Conservation (phyloP, 441 rosid species). For the Populus hybrid region DNA sequence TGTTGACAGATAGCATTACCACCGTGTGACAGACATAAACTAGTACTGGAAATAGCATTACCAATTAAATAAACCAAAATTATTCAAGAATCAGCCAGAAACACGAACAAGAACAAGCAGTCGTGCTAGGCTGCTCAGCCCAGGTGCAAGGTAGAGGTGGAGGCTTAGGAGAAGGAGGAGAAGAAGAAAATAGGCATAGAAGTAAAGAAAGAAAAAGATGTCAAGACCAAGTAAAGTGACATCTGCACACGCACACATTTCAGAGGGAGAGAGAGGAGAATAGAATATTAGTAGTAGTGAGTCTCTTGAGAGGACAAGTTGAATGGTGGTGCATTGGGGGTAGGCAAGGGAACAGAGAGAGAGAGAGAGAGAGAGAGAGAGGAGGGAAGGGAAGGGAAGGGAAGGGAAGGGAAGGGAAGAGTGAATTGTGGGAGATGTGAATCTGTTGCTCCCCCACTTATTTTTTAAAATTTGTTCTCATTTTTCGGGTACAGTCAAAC, state of each 20-base stretch:
- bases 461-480: background rate
- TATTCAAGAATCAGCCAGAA: background rate
- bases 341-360: background rate
- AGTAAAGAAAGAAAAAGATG: background rate
- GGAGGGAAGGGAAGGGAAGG: background rate
- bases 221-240: constrained; percentile 20
- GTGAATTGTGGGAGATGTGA: constrained; percentile 3
- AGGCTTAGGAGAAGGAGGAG: background rate
- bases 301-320: background rate
- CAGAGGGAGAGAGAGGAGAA: background rate
- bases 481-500: constrained; percentile 43
- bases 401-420: background rate
- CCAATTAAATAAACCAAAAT: background rate
- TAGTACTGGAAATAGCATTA: background rate
- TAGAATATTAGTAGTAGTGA: background rate
- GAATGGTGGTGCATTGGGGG: constrained; percentile 2
- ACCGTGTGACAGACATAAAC: background rate
- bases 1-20: background rate
- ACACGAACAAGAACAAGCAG: background rate
- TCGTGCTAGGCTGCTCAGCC: background rate
- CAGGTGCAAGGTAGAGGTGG: background rate
- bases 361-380: background rate
- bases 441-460: background rate
- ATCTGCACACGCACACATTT: background rate
- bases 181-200: constrained; percentile 11